Evolutionary conservation across 768 basidiomycete species (phyloP), one percentile per base, ranked within the genome.

Genomic region (Trametes gibbosa): DNA sequence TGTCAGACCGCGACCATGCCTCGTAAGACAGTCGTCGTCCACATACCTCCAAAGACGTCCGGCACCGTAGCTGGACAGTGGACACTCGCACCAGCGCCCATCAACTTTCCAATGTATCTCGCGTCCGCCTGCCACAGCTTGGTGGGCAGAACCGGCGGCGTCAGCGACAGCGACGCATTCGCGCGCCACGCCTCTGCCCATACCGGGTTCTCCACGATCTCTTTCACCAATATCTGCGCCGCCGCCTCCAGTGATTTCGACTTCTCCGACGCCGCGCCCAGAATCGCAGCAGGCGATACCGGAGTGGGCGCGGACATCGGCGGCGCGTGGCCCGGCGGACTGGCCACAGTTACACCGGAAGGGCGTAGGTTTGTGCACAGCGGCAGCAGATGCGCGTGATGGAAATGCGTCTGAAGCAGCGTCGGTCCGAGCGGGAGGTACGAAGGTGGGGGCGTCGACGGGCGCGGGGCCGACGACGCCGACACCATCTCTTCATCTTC

Each of bases 301-400:
- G 92, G 92, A 0, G 92, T 94, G 0, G 90, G 90, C 0, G 87
- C 90, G n/a, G 81, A 80, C 2, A 76, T 75, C 46, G 78, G 77
- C 9, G 80, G 76, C 2, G 81, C 76, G n/a, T 46, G 58, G 13
- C 58, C 63, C 2, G 58, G 46, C 1, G 64, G 50, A 24, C 52
- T 59, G 23, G 43, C 42, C 7, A 56, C 45, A 24, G 77, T 77
- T 10, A 81, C 76, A 1, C 79, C 86, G 0, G 84, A 84, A 0
- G 85, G 81, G 1, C 83, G 81, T 2, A 90, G 72, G 3, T 87
- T 80, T 24, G 74, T 77, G 64, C 85, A 83, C 40, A 86, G 72
- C 1, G 85, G 78, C n/a, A 91, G 79, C 16, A 92, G 74, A 34
- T 77, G 74, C 0, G 74, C 65, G 67, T 92, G 89, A 32, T 84